Evolutionary conservation across 2,329 filamentous ascomycete species (phyloP), one percentile per base, ranked within the genome.

Genomic region (Colletotrichum sp.): DNA sequence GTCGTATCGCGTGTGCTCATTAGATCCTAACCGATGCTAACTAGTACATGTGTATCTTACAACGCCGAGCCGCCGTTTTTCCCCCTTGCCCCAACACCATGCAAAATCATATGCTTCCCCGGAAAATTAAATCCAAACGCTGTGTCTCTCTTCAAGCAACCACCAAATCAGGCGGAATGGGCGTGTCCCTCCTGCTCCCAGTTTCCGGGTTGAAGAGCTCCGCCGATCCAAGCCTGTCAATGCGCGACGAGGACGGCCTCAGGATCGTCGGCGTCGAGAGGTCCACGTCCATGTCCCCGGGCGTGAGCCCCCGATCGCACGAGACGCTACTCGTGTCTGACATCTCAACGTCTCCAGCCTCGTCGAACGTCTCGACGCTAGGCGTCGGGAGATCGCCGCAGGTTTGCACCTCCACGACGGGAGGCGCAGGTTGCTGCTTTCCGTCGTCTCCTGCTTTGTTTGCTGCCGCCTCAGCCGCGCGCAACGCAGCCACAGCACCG

Each of bases 331-430:
- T 89, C 8, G 82, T 80, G 74, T 90, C 89, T n/a, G 88, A 89
- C 86, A 89, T 89, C 62, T 90, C 88, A 8, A 89, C 81, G 36
- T 90, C 89, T 36, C 82, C 79, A 55, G 69, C 77, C 36, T 81
- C 78, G 78, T 84, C 82, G 22, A 79, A 78, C 24, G 82, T 84
- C 75, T 88, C 87, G 15, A 87, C 82, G 78, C 84, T 88, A 12
- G 85, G 85, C 28, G 86, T 87, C 2, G 83, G 84, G 13, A 83
- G 81, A n/a, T 86, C 84, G 30, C 79, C 66, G 57, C 68, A 68
- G 3, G 71, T 28, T 22, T 67, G 63, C 24, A 75, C 71, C 66
- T 55, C 70, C 44, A 76, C 64, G 8, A n/a, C 59, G 65, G 57
- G 77, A 44, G 39, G 68, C 34, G 26, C 30, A 15, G 64, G 62